These are phyloP conservation scores for Acacia confusa DNA, from an alignment of 306 rosid genomes.

Conservation along the genomic window DNA sequence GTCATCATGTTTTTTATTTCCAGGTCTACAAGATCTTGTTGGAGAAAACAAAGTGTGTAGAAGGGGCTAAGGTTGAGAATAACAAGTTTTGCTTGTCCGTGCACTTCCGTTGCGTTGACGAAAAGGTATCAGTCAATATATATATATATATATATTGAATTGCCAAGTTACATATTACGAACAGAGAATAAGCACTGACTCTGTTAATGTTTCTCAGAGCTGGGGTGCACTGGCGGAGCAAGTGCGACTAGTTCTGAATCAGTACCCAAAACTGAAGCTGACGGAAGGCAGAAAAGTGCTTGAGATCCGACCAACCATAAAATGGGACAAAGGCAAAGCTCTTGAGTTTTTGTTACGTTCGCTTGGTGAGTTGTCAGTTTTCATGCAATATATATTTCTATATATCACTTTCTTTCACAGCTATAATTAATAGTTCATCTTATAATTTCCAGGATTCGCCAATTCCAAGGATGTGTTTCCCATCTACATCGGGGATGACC, in stretches of 20 bases:
- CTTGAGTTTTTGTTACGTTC: constrained; percentile 86
- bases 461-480: constrained; percentile 70
- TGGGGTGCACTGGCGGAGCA: constrained; percentile 75
- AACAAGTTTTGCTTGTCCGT: constrained; percentile 90
- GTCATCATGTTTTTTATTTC: not conserved
- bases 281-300: constrained; percentile 84
- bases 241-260: constrained; percentile 58
- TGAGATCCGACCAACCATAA: constrained; percentile 84
- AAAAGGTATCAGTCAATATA: constrained; percentile 57
- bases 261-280: constrained; percentile 68
- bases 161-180: not conserved
- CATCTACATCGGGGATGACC: constrained; percentile 86
- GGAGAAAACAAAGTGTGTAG: constrained; percentile 69
- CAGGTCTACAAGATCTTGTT: constrained; percentile 69
- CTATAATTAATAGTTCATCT: not conserved
- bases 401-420: not conserved
- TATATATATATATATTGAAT: not conserved
- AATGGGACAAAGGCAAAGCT: constrained; percentile 99
- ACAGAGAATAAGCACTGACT: not conserved
- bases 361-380: constrained; percentile 44
- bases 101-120: constrained; percentile 93
- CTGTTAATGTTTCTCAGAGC: constrained; percentile 38
- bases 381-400: not conserved
- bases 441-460: constrained; percentile 51
- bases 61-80: constrained; percentile 81